Evolutionary conservation across 306 rosid genomes (phyloP).

Genomic region (Castanea sativa): DNA sequence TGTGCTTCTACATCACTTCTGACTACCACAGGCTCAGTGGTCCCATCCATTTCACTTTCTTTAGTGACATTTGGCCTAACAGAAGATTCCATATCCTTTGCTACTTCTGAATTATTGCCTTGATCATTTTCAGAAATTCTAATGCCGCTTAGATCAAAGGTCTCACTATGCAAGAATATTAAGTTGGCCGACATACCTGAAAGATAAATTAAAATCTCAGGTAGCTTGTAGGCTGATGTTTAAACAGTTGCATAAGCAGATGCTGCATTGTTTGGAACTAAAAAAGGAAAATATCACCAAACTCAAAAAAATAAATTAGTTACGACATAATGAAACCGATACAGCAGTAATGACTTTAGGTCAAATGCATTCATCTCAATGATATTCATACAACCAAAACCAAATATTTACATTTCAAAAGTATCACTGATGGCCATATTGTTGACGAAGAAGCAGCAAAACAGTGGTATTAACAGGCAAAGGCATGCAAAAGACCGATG

Average conservation of each 20-base stretch:
- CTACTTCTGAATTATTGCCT: constrained; percentile 42
- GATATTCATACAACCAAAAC: background rate
- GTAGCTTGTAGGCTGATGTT: constrained; percentile 8
- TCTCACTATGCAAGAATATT: constrained; percentile 49
- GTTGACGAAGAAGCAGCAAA: background rate
- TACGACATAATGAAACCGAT: background rate
- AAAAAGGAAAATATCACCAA: background rate
- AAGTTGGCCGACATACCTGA: constrained; percentile 72
- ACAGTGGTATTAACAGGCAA: background rate
- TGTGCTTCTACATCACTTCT: constrained; percentile 48
- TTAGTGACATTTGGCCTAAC: constrained; percentile 38
- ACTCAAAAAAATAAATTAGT: background rate
- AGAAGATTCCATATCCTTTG: constrained; percentile 46
- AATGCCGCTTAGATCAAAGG: constrained; percentile 55
- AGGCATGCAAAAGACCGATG: background rate
- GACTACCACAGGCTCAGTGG: constrained; percentile 29
- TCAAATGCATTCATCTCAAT: background rate
- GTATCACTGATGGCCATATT: background rate
- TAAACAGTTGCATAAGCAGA: constrained; percentile 5
- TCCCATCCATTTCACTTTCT: constrained; percentile 31
- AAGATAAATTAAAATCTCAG: constrained; percentile 30
- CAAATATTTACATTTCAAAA: background rate
- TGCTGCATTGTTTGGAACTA: background rate
- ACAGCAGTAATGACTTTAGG: background rate
- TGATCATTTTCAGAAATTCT: constrained; percentile 45